Evolutionary conservation across 441 rosid species (phyloP), one percentile per base, ranked within the genome.

Genomic region (Pelargonium citronellum): DNA sequence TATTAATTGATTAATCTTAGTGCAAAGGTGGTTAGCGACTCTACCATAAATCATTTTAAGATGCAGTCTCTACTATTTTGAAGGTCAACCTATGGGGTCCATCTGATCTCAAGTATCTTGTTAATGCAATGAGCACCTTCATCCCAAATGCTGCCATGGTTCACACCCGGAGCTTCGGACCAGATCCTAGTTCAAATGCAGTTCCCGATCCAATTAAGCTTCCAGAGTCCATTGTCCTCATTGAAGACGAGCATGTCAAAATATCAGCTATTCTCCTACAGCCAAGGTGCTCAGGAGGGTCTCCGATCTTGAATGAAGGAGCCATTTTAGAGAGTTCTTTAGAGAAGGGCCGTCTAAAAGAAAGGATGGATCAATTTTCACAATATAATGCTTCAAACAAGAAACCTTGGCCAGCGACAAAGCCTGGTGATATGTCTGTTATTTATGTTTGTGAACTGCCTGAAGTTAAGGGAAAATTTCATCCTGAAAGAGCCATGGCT

Each of bases 11-110:
- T 57, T 43, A 70, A 13, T 69, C 34, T 68, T 58, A 57, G 9
- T 5, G 20, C 39, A 41, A 70, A 17, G 61, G 37, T 51, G 7
- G 53, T 55, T 68, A 51, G 16, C 62, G 22, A 43, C 47, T 17
- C 24, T 20, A 9, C 61, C 27, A 13, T 10, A 16, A 55, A 7
- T 62, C 17, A 65, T 70, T 55, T 66, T 43, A 71, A 69, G 57
- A 10, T 70, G 1, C 47, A 63, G n/a, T 66, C 58, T 70, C 6
- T 77, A 37, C 66, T 66, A 7, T 66, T 85, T 55, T 76, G 64
- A 80, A 90, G 99, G 95, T 94, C 74, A 94, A 94, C 70, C 71
- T 94, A 49, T 94, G 97, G 91, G 99, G 99, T 39, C 96, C 97
- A 68, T 94, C 96, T 12, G 95, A 94, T 89, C 92, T 94, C 49